Base-by-base conservation (phyloP, 176 grass and related monocot species). In the Canna indica region DNA sequence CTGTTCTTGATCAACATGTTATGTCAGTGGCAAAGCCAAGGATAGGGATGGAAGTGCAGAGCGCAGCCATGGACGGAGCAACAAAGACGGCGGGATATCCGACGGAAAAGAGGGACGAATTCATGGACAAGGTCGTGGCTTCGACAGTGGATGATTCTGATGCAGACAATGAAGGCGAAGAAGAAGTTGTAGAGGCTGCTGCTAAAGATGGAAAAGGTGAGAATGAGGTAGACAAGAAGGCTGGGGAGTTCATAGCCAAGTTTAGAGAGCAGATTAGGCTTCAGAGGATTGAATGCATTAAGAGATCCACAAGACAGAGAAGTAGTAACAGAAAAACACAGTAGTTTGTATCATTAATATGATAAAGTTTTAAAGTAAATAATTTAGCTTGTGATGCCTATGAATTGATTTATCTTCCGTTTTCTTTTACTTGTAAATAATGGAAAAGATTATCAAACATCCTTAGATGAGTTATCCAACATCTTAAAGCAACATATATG, bases 141-240 rank as follows among this genome's bases (percentile, higher is more conserved):
- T n/a, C n/a, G 41, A 11, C 7, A 5, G 41, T 44, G 4, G 41
- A 44, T 44, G 41, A 44, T 7, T 11, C 41, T 34, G 85, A 81
- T 30, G 86, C 83, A 0, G 88, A 93, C 28, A 84, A 73, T 65
- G 85, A 83, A 14, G 75, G 25, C 14, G 81, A 76, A 0, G 82
- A 60, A 3, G 79, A 65, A 15, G 72, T 16, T 36, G 65, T 34
- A n/a, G 26, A 30, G 8, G 20, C 25, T 10, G 13, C 58, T 14
- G 58, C 58, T 16, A 30, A 5, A 75, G 72, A 82, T 44, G 76
- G 68, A 59, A 67, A 82, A 63, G 84, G 85, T 32, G 83, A 75
- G 78, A 93, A 93, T 54, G 94, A 99, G 75, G 94, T 99, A 38
- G 94, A 97, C 59, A 97, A 85, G 82, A 97, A 97, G 75, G 93